Percentiles rank a stretch among this genome's conserved stretches.
Evolutionary conservation across 345 rosid species (phyloP).

Genomic region (Lepidium sativum): DNA sequence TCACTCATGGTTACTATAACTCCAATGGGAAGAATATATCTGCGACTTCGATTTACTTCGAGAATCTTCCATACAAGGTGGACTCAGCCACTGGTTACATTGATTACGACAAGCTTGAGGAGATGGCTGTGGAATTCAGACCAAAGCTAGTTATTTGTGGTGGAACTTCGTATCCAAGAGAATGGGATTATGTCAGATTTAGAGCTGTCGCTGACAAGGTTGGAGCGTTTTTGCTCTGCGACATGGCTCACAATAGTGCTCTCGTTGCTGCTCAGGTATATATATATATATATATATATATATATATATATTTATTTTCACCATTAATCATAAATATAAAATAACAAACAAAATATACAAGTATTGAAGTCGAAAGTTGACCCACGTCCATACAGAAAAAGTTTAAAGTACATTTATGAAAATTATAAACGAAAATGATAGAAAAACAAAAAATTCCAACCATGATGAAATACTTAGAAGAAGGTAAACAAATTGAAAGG

Average conservation of each 20-base stretch:
- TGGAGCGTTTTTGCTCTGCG: conserved; percentile 86
- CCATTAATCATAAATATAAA: too few relatives aligned
- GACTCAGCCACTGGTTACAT: conserved; percentile 65
- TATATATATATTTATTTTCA: conserved; percentile 13
- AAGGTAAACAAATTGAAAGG: too few relatives aligned
- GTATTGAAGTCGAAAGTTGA: too few relatives aligned
- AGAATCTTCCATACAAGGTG: conserved; percentile 95
- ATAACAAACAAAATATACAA: too few relatives aligned
- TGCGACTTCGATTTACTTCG: conserved; percentile 90
- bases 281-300: not conserved
- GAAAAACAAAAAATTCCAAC: too few relatives aligned
- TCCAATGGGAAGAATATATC: conserved; percentile 93
- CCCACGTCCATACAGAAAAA: too few relatives aligned
- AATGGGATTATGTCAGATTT: conserved; percentile 82
- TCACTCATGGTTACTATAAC: conserved; percentile 88
- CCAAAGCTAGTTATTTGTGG: conserved; percentile 90
- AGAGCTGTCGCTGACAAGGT: conserved; percentile 73
- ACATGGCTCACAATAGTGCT: conserved; percentile 98
- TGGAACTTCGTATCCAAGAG: conserved; percentile 95
- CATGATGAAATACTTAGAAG: too few relatives aligned
- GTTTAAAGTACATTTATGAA: too few relatives aligned
- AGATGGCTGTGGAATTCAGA: conserved; percentile 94
- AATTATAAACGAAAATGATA: too few relatives aligned
- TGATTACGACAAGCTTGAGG: conserved; percentile 88
- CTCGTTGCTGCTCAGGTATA: conserved; percentile 95